These are phyloP conservation scores for Citrus glauca DNA, from an alignment of 345 rosid genomes.

Conservation along the genomic window DNA sequence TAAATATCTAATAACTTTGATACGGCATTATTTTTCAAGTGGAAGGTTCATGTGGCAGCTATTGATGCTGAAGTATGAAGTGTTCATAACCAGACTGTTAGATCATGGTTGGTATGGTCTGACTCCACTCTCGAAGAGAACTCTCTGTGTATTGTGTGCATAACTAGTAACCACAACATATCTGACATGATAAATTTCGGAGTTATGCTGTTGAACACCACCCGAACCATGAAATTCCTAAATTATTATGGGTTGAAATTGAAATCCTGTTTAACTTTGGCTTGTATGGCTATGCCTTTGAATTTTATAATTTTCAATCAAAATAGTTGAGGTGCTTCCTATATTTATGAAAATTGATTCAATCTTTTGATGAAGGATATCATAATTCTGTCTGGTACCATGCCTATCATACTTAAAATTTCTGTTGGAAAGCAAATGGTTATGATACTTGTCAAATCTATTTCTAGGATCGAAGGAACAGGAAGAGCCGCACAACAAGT, in stretches of 20 bases:
- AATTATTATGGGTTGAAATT: background rate
- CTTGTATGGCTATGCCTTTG: background rate
- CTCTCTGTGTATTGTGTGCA: too few relatives aligned
- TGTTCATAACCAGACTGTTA: background rate
- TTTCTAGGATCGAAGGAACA: conserved; percentile 70
- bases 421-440: background rate
- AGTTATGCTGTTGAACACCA: background rate
- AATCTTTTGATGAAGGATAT: background rate
- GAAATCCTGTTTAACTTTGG: background rate
- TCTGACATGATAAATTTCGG: background rate
- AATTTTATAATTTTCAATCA: background rate
- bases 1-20: background rate
- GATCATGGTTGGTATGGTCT: background rate
- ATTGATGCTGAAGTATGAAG: background rate
- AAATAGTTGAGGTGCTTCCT: background rate
- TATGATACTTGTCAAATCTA: background rate
- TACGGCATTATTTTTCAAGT: background rate
- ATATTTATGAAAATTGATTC: background rate
- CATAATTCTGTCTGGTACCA: background rate
- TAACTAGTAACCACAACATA: background rate
- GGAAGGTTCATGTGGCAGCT: background rate
- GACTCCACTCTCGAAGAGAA: background rate
- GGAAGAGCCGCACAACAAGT: conserved; percentile 63
- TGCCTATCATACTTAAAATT: background rate
- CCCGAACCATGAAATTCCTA: background rate